Evolutionary conservation across 768 basidiomycete species (phyloP).

Genomic region (Mrakia blollopis): DNA sequence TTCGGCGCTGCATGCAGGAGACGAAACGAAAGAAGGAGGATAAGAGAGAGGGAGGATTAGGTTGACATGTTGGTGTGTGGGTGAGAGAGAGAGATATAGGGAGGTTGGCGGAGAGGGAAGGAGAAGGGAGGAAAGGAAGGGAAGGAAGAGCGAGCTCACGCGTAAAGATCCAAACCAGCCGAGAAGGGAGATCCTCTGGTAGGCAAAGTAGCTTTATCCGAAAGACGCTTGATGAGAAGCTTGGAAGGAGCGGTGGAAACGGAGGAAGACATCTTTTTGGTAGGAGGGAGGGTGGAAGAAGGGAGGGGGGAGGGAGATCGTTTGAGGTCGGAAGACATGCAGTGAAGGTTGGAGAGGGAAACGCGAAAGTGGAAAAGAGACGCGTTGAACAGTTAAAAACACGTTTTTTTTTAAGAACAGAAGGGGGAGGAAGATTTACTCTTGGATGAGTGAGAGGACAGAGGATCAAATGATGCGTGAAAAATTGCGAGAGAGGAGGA

Average conservation of each 20-base stretch:
- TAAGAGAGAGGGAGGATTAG: not conserved
- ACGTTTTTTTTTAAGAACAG: not conserved
- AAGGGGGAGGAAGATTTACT: not conserved
- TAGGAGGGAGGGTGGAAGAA: not conserved
- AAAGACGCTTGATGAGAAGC: constrained; percentile 78
- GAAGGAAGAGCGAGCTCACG: constrained; percentile 50
- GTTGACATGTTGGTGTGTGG: constrained; percentile 46
- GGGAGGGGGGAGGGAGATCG: not conserved
- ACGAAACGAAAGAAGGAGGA: not conserved
- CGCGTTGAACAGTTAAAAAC: not conserved
- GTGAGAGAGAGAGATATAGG: not conserved
- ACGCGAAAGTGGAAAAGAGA: no score
- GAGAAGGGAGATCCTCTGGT: constrained; percentile 79
- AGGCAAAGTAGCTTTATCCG: constrained; percentile 73
- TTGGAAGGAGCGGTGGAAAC: constrained; percentile 4
- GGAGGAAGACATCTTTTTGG: not conserved
- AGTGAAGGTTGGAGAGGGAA: no score
- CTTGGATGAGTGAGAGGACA: not conserved
- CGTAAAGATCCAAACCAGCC: constrained; percentile 93
- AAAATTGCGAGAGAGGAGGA: not conserved
- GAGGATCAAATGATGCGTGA: not conserved
- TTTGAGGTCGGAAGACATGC: not conserved
- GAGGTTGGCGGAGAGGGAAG: not conserved
- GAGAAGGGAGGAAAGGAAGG: not conserved
- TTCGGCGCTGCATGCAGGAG: constrained; percentile 60